Evolutionary conservation across 306 rosid species (phyloP).

Genomic region (Oemleria cerasiformis): DNA sequence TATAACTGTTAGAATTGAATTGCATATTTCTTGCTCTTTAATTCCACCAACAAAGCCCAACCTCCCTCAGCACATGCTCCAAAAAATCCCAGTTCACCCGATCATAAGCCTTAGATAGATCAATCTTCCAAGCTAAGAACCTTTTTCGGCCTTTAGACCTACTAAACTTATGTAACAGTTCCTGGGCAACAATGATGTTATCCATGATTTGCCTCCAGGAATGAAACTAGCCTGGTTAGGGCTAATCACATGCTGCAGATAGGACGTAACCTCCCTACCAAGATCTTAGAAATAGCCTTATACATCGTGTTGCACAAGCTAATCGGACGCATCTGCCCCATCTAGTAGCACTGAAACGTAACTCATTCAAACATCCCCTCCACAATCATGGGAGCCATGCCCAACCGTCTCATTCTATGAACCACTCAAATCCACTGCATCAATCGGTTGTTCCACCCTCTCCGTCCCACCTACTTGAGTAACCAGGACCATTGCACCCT

Average conservation of each 20-base stretch:
- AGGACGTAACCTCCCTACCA: background rate
- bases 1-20: no score
- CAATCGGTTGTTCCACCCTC: no score
- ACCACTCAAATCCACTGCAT: no score
- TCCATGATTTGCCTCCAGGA: background rate
- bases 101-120: background rate
- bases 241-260: background rate
- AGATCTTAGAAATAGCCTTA: background rate
- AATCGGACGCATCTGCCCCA: background rate
- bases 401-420: no score
- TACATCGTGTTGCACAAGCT: background rate
- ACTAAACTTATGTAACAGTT: background rate
- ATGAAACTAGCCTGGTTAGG: background rate
- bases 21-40: no score
- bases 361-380: no score
- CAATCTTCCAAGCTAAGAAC: background rate
- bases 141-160: background rate
- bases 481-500: no score
- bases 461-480: no score
- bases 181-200: background rate
- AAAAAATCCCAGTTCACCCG: background rate
- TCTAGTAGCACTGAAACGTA: no score
- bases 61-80: background rate
- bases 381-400: no score
- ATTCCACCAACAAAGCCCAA: no score